A percentile compares a stretch with the other conserved stretches of the same genome.
These are phyloP conservation scores for Dunaliella sp. DNA, from an alignment of 139 green algal species.

Conservation along the genomic window DNA sequence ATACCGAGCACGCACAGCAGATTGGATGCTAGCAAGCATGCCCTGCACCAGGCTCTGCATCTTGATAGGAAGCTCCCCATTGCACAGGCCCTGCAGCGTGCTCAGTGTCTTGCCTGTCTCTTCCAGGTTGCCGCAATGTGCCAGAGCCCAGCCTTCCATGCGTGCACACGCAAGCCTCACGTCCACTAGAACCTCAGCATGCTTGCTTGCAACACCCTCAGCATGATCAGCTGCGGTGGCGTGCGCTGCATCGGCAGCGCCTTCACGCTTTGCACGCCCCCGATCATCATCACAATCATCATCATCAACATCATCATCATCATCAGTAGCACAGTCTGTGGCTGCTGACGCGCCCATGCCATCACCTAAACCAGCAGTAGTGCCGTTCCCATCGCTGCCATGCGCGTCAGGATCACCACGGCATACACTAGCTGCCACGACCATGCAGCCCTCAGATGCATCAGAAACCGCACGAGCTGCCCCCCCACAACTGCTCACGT, in stretches of 20 bases:
- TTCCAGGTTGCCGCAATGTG: background rate
- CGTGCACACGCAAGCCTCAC: background rate
- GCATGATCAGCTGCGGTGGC: too few species aligned
- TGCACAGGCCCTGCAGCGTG: background rate
- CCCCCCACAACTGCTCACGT: background rate
- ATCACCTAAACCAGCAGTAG: too few species aligned
- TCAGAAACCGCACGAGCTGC: background rate
- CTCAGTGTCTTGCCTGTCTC: background rate
- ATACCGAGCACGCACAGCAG: background rate
- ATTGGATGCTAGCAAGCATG: background rate
- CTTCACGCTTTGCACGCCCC: too few species aligned
- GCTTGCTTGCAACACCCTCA: too few species aligned
- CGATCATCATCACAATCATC: too few species aligned
- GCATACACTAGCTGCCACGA: too few species aligned
- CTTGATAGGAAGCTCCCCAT: background rate
- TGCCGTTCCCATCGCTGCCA: background rate
- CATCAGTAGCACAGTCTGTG: background rate
- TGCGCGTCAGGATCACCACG: background rate
- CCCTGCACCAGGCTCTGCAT: background rate
- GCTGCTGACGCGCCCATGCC: background rate
- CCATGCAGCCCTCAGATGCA: too few species aligned
- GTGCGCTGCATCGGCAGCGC: too few species aligned
- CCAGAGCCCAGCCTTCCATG: background rate
- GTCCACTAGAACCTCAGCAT: background rate
- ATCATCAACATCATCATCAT: too few species aligned